These are phyloP conservation scores for Artomyces pyxidatus DNA, from an alignment of 768 basidiomycete genomes.

Conservation along the genomic window DNA sequence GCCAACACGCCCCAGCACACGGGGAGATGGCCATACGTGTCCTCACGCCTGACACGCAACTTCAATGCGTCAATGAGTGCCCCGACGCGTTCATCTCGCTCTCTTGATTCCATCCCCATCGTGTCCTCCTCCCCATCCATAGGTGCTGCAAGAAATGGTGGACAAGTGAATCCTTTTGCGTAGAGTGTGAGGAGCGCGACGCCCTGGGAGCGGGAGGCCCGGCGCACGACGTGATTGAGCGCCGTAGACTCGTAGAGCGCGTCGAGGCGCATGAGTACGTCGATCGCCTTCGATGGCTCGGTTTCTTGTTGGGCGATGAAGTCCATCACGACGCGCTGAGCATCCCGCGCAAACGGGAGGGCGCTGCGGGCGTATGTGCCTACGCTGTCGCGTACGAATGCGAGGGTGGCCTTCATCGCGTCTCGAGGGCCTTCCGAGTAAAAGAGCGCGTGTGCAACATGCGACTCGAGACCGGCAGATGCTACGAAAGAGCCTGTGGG, in stretches of 20 bases:
- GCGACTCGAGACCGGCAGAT: constrained; percentile 89
- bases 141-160: constrained; percentile 27
- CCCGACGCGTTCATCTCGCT: constrained; percentile 18
- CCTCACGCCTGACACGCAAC: constrained; percentile 52
- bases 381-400: constrained; percentile 66
- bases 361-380: constrained; percentile 72
- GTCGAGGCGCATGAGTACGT: constrained; percentile 51
- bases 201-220: constrained; percentile 89
- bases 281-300: constrained; percentile 25
- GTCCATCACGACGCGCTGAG: constrained; percentile 40
- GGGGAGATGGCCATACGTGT: constrained; percentile 74
- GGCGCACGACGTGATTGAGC: constrained; percentile 79
- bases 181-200: constrained; percentile 87
- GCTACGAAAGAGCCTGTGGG: constrained; percentile 97
- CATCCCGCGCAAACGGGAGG: constrained; percentile 70
- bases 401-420: constrained; percentile 31
- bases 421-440: constrained; percentile 19
- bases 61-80: constrained; percentile 65
- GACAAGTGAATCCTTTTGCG: constrained; percentile 66
- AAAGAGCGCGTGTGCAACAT: constrained; percentile 76
- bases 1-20: constrained; percentile 88
- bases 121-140: constrained; percentile 15
- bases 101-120: constrained; percentile 17
- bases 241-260: constrained; percentile 77
- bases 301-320: constrained; percentile 2